These are phyloP conservation scores for Linum tenue DNA, from an alignment of 345 rosid genomes.

Conservation along the genomic window DNA sequence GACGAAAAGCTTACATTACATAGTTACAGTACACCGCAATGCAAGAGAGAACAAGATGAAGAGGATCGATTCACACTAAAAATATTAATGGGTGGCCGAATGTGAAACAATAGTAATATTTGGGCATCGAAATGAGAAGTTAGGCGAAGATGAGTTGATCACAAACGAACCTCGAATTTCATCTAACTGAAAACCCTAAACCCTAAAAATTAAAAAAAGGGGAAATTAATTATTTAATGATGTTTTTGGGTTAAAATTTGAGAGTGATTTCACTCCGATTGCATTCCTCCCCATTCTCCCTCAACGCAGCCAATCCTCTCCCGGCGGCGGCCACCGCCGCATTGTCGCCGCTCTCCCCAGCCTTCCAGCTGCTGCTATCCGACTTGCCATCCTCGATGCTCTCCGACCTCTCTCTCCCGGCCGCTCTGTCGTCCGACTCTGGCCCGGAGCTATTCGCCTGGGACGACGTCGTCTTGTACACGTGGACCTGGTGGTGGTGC, in stretches of 20 bases:
- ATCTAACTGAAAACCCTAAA: not conserved
- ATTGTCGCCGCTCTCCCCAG: constrained; percentile 43
- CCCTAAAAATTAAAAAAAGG: not conserved
- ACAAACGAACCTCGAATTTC: too few relatives aligned
- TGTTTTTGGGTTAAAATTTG: constrained; percentile 36
- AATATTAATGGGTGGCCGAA: too few relatives aligned
- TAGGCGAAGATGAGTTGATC: too few relatives aligned
- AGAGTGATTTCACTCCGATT: constrained; percentile 89
- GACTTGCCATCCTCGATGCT: constrained; percentile 87
- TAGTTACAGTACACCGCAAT: too few relatives aligned
- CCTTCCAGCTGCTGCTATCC: constrained; percentile 70
- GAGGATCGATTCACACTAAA: too few relatives aligned
- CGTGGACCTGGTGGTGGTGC: constrained; percentile 50
- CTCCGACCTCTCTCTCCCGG: constrained; percentile 47
- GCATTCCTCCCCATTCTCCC: constrained; percentile 67
- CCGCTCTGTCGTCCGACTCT: constrained; percentile 38
- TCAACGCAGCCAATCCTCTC: constrained; percentile 54
- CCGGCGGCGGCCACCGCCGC: constrained; percentile 32
- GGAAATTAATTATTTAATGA: not conserved
- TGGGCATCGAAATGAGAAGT: too few relatives aligned
- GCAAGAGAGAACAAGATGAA: too few relatives aligned
- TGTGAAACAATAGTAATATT: too few relatives aligned
- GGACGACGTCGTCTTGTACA: constrained; percentile 36
- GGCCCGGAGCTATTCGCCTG: constrained; percentile 39
- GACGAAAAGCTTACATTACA: too few relatives aligned